Base-by-base conservation (phyloP, 1,284 basidiomycete genomes). In the Kalmanozyma brasiliensis region DNA sequence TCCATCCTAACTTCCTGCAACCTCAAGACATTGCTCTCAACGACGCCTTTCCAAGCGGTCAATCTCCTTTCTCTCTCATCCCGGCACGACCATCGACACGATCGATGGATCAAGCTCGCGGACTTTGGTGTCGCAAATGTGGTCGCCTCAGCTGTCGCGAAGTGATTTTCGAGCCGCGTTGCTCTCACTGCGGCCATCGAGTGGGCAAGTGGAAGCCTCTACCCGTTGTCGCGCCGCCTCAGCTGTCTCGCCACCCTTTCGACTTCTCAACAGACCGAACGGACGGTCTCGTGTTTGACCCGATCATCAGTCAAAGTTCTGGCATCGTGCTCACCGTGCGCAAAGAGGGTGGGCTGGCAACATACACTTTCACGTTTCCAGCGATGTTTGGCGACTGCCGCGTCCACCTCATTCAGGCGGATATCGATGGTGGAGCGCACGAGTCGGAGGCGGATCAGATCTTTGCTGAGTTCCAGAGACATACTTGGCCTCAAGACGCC, bases 111-210 rank as follows among this genome's bases (percentile, higher is more conserved):
- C 62, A 65, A 36, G 37, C 64, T 0, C 47, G 52, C 16, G 68
- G 68, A 1, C 58, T 61, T 5, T 67, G 60, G 55, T 71, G 68
- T 35, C 22, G 32, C 8, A 52, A 58, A 3, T 71, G 68, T 30
- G 68, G 68, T 2, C 53, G 68, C 0, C 40, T 71, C 8, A 71
- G 60, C 52, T 71, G 68, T 35, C 49, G 63, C 17, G 68, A 65
- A 26, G 14, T 58, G 10, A 52, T 65, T 37, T 57, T 42, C 26
- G 35, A 52, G 14, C 64, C 62, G 17, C 35, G 44, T 6, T 71
- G 68, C 33, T 32, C 59, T 1, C 68, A 71, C 40, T 71, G 68
- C 40, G 43, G 34, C 3, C 22, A 30, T 14, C 32, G 6, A 1
- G 23, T 71, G 2, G 61, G 58, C 8, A 52, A 53, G 4, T 41